Base-by-base conservation (phyloP, 169 alveolate species). In the Miamiensis avidus region DNA sequence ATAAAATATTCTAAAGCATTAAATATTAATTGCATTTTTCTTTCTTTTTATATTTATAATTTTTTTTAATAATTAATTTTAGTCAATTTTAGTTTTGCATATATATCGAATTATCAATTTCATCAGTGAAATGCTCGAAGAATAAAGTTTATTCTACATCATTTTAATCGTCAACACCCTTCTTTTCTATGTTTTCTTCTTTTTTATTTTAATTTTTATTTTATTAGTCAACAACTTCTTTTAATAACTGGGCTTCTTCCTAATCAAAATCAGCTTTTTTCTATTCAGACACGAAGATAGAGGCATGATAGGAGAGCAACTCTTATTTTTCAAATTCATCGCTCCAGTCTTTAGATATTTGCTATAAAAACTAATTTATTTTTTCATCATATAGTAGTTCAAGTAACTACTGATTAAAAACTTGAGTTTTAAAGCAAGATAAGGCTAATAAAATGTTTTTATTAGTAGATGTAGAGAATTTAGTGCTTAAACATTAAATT, bases 101-200 rank as follows among this genome's bases (percentile, higher is more conserved):
- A n/a, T n/a, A n/a, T n/a, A n/a, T n/a, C n/a, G n/a, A n/a, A 11
- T 49, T 49, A 11, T 49, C 69, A 4, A 49, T 20, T 77, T 77
- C 82, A 77, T 77, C 82, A 25, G 31, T 77, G 33, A 77, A 77
- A 77, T 77, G 82, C 75, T 77, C 82, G 33, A 77, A 77, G 6
- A 77, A 33, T 0, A 77, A 32, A 16, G 27, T 27, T 33, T 77
- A 30, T 26, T 77, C 65, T 6, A 69, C 33, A 77, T 77, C 82
- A 33, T 77, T 33, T 1, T 69, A 64, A 31, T 77, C 25, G 33
- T 77, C 72, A 25, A 77, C n/a, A 31, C 65, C 82, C 15, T 77
- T 33, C 29, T 77, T 72, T 33, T 77, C 72, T 20, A 32, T 33
- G 4, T 49, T 49, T 49, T 11, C 4, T 49, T 4, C 4, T 11